These are phyloP conservation scores for Cyclanthera cordifolia DNA, from an alignment of 306 rosid genomes.

Conservation along the genomic window DNA sequence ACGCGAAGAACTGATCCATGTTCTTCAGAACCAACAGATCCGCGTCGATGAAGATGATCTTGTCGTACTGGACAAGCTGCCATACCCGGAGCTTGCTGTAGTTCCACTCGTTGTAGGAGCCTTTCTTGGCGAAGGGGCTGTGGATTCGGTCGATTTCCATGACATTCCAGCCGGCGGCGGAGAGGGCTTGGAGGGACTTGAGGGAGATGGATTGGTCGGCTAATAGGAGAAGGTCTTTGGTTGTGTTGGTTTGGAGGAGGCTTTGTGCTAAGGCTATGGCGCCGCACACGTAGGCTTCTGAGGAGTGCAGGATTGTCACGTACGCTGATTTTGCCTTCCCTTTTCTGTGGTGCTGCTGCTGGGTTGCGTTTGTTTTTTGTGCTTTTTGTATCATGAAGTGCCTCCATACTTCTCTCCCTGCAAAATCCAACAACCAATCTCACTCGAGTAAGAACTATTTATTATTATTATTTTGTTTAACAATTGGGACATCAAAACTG, in stretches of 20 bases:
- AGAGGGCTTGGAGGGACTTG: slow-evolving; percentile 30
- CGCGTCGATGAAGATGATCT: slow-evolving; percentile 59
- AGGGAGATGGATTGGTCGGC: slow-evolving; percentile 45
- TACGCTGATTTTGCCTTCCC: slow-evolving; percentile 36
- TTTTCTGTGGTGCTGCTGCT: background rate
- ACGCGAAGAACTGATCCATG: slow-evolving; percentile 30
- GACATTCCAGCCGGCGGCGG: slow-evolving; percentile 59
- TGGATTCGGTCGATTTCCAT: slow-evolving; percentile 37
- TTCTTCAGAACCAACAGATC: slow-evolving; percentile 39
- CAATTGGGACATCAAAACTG: too few species aligned
- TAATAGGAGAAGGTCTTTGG: slow-evolving; percentile 53
- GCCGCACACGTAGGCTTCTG: slow-evolving; percentile 79
- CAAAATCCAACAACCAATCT: background rate
- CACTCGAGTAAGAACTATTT: background rate
- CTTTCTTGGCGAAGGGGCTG: slow-evolving; percentile 39
- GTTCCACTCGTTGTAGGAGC: slow-evolving; percentile 67
- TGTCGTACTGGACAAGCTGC: slow-evolving; percentile 48
- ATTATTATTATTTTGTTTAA: too few species aligned
- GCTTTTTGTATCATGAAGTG: background rate
- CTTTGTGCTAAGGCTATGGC: slow-evolving; percentile 83
- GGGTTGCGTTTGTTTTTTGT: background rate
- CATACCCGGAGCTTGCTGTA: slow-evolving; percentile 72
- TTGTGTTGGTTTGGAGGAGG: slow-evolving; percentile 33
- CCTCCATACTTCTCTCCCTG: slow-evolving; percentile 48
- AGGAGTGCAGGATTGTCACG: slow-evolving; percentile 64